A percentile compares a stretch with the other conserved stretches of the same genome.
phyloP scores from a whole-genome alignment of 2,329 filamentous ascomycete species.

The Trichoderma cornu-damae region DNA sequence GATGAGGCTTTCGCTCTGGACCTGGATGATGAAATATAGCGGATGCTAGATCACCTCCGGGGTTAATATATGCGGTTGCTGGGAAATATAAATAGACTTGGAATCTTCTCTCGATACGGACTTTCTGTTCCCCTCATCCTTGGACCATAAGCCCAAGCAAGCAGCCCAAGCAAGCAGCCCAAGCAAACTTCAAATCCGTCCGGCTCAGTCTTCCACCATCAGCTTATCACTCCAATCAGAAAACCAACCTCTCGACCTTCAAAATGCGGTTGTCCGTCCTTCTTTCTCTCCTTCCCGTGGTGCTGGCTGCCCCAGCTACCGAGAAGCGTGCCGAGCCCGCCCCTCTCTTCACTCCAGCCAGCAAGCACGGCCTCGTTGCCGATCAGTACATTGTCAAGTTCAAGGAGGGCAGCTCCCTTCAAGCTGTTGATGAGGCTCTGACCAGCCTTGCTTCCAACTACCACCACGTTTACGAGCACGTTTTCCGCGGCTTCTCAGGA shows the following conservation, averaged over 20 bases:
- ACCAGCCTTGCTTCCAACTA: conserved; percentile 21
- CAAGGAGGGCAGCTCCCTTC: conserved; percentile 21
- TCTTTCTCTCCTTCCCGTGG: conserved; percentile 24
- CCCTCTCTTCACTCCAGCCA: conserved; percentile 24
- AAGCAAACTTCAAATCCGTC: background rate
- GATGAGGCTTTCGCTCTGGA: background rate
- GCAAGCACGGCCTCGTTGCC: conserved; percentile 21
- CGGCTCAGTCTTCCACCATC: background rate
- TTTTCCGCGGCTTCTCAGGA: conserved; percentile 27
- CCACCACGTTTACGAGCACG: conserved; percentile 25
- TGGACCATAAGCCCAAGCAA: conserved; percentile 14
- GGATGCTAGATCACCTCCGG: background rate
- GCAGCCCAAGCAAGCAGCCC: too few species aligned
- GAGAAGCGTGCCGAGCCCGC: conserved; percentile 26
- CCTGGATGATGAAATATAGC: background rate
- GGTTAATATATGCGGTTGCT: background rate
- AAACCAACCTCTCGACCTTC: background rate
- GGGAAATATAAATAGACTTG: conserved; percentile 17
- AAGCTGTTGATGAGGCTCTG: conserved; percentile 20
- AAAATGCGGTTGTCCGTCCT: conserved; percentile 26
- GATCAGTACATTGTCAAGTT: conserved; percentile 33
- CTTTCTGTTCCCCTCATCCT: conserved; percentile 7
- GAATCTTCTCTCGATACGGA: background rate
- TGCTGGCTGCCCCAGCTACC: conserved; percentile 23
- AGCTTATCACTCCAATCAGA: background rate